Evolutionary conservation across 2,329 filamentous ascomycete species (phyloP).

Genomic region (Fusarium miscanthi): DNA sequence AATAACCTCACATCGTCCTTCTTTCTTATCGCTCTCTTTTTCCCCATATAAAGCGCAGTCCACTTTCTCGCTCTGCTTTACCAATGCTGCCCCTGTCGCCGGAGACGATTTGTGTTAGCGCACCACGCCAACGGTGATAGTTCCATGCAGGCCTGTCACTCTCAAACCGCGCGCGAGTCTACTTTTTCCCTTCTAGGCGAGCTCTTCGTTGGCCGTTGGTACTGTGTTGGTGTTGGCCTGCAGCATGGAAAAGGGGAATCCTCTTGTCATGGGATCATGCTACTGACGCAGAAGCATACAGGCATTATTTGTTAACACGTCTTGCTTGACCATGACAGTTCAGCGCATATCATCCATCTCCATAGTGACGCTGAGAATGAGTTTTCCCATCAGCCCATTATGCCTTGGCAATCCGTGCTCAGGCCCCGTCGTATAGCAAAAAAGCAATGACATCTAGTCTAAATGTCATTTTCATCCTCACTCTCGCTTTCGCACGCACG

Average conservation of each 20-base stretch:
- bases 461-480: not conserved
- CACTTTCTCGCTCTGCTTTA: slow-evolving; percentile 5
- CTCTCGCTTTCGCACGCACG: not conserved
- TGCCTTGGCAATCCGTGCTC: not conserved
- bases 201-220: not conserved
- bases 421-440: not conserved
- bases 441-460: not conserved
- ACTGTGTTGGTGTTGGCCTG: not conserved
- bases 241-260: not conserved
- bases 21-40: not conserved
- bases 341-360: not conserved
- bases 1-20: slow-evolving; percentile 4
- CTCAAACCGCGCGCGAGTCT: slow-evolving; percentile 11
- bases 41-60: not conserved
- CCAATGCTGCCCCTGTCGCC: slow-evolving; percentile 16
- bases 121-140: slow-evolving; percentile 24
- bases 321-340: not conserved
- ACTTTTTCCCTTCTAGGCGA: not conserved
- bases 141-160: slow-evolving; percentile 25
- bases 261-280: not conserved
- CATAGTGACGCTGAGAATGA: not conserved
- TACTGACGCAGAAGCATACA: not conserved
- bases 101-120: slow-evolving; percentile 24
- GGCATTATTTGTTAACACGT: not conserved
- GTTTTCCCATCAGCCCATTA: not conserved